Evolutionary conservation across 192 early-diverging fungal species (phyloP).

Genomic region (Backusella liffmaniae): DNA sequence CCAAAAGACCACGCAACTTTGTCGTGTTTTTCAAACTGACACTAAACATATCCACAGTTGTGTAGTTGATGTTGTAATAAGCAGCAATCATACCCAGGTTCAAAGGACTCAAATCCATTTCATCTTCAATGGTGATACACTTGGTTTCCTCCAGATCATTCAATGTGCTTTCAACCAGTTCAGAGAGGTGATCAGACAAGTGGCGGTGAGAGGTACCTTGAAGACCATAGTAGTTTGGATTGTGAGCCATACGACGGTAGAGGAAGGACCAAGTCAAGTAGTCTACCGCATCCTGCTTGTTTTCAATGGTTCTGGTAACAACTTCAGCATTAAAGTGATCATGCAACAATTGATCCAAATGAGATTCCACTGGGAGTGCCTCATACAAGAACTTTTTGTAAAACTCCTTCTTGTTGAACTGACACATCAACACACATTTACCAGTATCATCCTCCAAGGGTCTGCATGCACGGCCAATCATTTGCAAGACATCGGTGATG

Average conservation of each 20-base stretch:
- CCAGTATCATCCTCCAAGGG: constrained; percentile 65
- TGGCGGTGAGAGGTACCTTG: constrained; percentile 86
- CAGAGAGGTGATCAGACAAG: constrained; percentile 90
- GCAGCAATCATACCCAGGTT: constrained; percentile 98
- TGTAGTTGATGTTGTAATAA: constrained; percentile 95
- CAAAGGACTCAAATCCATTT: constrained; percentile 73
- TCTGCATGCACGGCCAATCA: constrained; percentile 93
- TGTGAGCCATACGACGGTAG: constrained; percentile 93
- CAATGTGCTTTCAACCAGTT: constrained; percentile 90
- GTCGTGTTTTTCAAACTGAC: constrained; percentile 84
- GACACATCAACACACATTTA: constrained; percentile 91
- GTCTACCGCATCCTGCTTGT: constrained; percentile 98
- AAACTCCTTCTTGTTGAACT: constrained; percentile 91
- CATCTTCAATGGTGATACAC: constrained; percentile 72
- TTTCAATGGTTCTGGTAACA: constrained; percentile 91
- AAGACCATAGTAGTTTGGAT: constrained; percentile 96
- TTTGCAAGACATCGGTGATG: constrained; percentile 94
- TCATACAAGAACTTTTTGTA: constrained; percentile 99
- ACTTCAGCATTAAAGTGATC: constrained; percentile 98
- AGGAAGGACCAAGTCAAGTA: constrained; percentile 99
- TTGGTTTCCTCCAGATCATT: constrained; percentile 85
- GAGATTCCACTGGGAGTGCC: constrained; percentile 93
- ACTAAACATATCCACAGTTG: constrained; percentile 92
- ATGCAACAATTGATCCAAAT: constrained; percentile 91
- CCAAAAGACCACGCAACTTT: constrained; percentile 86